Conservation (phyloP, 108 stramenopile species). For the Fragilaria crotonensis region DNA sequence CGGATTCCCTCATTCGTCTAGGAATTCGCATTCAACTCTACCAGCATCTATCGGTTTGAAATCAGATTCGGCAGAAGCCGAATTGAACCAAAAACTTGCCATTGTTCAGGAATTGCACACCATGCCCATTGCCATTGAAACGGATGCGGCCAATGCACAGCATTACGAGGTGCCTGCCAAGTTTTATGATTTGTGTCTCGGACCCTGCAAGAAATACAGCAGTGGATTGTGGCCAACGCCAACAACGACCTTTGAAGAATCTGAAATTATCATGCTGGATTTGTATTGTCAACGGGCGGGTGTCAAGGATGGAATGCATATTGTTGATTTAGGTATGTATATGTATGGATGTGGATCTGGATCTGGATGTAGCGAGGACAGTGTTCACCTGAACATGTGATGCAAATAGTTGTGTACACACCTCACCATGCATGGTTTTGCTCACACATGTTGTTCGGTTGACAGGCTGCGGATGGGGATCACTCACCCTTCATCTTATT, state of each 20-base stretch:
- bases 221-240: conserved; percentile 61
- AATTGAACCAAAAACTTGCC: conserved; percentile 36
- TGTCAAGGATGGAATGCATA: conserved; percentile 81
- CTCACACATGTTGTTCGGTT: background rate
- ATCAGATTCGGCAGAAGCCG: conserved; percentile 20
- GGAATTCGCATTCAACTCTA: conserved; percentile 59
- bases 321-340: conserved; percentile 52
- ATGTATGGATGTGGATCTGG: background rate
- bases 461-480: conserved; percentile 90
- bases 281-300: conserved; percentile 79
- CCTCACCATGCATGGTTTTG: background rate
- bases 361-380: too few relatives aligned
- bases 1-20: conserved; percentile 60
- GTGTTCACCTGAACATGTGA: too few relatives aligned
- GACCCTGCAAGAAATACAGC: conserved; percentile 90
- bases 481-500: conserved; percentile 70
- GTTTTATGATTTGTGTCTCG: conserved; percentile 85
- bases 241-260: conserved; percentile 52
- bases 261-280: conserved; percentile 84
- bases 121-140: conserved; percentile 84
- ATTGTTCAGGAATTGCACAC: conserved; percentile 44
- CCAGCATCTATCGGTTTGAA: conserved; percentile 41
- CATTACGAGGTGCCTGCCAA: conserved; percentile 96
- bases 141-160: conserved; percentile 88
- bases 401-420: too few relatives aligned